Evolutionary conservation across 192 early-diverging fungal species (phyloP), one percentile per base, ranked within the genome.

Genomic region (Rhizophagus prolifer): DNA sequence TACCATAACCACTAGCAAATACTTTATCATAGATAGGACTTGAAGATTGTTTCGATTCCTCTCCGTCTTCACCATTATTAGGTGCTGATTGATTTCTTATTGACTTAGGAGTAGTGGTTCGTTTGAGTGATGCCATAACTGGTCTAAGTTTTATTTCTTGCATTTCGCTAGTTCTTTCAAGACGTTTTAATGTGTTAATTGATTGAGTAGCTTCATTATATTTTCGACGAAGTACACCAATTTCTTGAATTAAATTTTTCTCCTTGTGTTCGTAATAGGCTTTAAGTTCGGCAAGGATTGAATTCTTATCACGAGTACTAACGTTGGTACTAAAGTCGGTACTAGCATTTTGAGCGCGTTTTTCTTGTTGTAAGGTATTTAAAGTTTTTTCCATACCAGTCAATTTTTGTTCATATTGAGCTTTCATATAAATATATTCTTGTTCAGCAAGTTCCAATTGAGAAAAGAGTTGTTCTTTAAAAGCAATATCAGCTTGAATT

Each of bases 331-430:
- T 83, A 83, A 23, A 86, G 26, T 62, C 62, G 23, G 14, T n/a
- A 23, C 72, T 65, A 78, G 72, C 79, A 77, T 70, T 31, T 47
- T 16, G 12, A 25, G 91, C 86, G 50, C 86, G 81, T 67, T 87
- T 80, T 70, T 75, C 63, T 80, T 68, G 16, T 93, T 89, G 84
- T 25, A 89, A 79, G 14, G 79, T 78, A 23, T 62, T 60, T n/a
- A 95, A 78, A 59, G 88, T 86, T 14, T 83, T 73, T 69, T 94
- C 89, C 70, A 94, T 83, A 21, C 78, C 68, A 10, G 62, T 67
- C 50, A 95, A 80, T 75, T 91, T 91, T n/a, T 88, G 84, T 78
- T 95, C 94, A 75, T 93, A 95, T 74, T 86, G 81, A 26, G 70
- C 68, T 14, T 86, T 80, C 89, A 90, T 90, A 64, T 79, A 82